phyloP scores from a whole-genome alignment of 1,284 basidiomycete genomes.

The Cutaneotrichosporon spelunceum region DNA sequence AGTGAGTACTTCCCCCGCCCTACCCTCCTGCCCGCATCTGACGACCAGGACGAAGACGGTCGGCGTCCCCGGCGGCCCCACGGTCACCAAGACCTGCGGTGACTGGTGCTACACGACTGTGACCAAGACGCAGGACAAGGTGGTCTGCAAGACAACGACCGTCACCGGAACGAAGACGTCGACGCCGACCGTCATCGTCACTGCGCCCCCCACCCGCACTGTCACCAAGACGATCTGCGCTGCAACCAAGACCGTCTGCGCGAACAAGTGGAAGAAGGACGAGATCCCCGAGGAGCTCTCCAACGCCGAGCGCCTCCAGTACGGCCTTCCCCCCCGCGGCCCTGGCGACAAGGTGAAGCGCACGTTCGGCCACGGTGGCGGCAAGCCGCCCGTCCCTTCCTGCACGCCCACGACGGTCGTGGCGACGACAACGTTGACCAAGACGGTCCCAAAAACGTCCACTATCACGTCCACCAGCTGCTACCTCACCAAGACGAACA shows the following conservation, averaged over 20 bases:
- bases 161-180: constrained; percentile 3
- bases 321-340: constrained; percentile 14
- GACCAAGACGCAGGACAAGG: constrained; percentile 3
- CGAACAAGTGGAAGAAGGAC: constrained; percentile 15
- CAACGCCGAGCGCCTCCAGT: constrained; percentile 14
- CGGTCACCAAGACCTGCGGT: not conserved
- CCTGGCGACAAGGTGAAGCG: constrained; percentile 6
- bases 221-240: constrained; percentile 1
- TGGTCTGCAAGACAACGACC: constrained; percentile 5
- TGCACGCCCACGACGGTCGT: constrained; percentile 15
- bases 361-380: not conserved
- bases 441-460: constrained; percentile 7
- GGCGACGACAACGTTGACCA: constrained; percentile 2
- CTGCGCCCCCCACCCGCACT: constrained; percentile 6
- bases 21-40: not conserved
- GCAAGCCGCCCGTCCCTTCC: not conserved
- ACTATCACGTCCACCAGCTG: constrained; percentile 8
- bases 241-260: constrained; percentile 5
- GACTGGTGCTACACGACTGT: constrained; percentile 11
- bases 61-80: not conserved
- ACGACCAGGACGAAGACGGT: constrained; percentile 3
- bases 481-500: constrained; percentile 7
- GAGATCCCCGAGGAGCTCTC: constrained; percentile 13
- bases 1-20: constrained; percentile 1
- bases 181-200: constrained; percentile 4